Conservation (phyloP, 139 green algal species). For the Penium margaritaceum region DNA sequence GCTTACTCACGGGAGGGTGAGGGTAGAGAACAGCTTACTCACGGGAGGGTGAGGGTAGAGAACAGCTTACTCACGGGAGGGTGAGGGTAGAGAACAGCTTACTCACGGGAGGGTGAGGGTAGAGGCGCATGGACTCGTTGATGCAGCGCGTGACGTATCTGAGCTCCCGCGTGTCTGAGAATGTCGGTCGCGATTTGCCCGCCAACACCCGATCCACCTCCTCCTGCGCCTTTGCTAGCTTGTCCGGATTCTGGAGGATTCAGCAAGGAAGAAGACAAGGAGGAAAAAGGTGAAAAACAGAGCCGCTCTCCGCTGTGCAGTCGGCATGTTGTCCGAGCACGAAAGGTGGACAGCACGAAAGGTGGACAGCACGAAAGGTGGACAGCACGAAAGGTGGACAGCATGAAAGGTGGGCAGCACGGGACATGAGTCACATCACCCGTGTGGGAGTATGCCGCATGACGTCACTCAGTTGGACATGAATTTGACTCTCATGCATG, state of each 20-base stretch:
- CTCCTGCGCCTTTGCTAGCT: constrained; percentile 59
- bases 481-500: no score
- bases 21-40: constrained; percentile 71
- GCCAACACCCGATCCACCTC: constrained; percentile 84
- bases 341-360: no score
- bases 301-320: no score
- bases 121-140: constrained; percentile 94
- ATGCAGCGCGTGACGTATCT: constrained; percentile 85
- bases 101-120: constrained; percentile 89
- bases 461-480: no score
- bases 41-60: not conserved
- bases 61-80: not conserved
- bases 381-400: no score
- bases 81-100: not conserved
- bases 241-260: constrained; percentile 47
- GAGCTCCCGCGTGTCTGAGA: constrained; percentile 69
- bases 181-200: constrained; percentile 44
- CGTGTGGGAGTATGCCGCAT: no score
- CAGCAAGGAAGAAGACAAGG: not conserved
- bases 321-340: no score
- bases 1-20: constrained; percentile 77
- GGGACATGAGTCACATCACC: no score
- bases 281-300: constrained; percentile 6
- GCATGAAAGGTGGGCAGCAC: no score
- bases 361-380: no score